These are phyloP conservation scores for Hypoxylon crocopeplum DNA, from an alignment of 495 filamentous ascomycete species.

Conservation along the genomic window DNA sequence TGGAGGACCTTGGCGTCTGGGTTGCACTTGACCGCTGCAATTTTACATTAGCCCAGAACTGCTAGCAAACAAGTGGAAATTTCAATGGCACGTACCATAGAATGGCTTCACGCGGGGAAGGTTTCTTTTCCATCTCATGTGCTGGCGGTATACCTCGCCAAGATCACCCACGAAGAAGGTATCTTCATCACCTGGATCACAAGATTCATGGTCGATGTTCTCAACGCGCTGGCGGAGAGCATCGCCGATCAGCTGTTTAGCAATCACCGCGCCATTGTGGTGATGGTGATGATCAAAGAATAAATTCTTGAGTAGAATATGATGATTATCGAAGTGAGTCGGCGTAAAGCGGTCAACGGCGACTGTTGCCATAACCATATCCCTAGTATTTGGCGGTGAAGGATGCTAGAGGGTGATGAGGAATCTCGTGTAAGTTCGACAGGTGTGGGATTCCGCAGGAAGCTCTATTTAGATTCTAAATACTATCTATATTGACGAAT, in stretches of 20 bases:
- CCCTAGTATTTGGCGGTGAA: conserved; percentile 41
- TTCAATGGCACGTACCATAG: conserved; percentile 70
- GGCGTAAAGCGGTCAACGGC: conserved; percentile 51
- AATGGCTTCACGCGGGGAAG: conserved; percentile 93
- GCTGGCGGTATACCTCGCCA: conserved; percentile 98
- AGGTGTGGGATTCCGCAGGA: conserved; percentile 19
- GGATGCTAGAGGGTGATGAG: conserved; percentile 10
- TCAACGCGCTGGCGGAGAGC: conserved; percentile 83
- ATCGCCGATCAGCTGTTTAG: conserved; percentile 72
- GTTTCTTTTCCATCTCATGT: conserved; percentile 96
- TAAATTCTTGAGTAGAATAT: conserved; percentile 53
- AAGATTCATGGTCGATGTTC: conserved; percentile 80
- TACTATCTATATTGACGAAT: conserved; percentile 23
- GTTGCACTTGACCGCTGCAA: conserved; percentile 95
- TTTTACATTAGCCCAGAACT: neutral
- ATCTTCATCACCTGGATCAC: conserved; percentile 91
- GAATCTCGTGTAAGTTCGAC: conserved; percentile 16
- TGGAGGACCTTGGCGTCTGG: conserved; percentile 88
- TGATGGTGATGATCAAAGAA: conserved; percentile 37
- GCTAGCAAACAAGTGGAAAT: neutral
- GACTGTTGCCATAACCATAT: conserved; percentile 64
- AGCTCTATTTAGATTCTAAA: conserved; percentile 15
- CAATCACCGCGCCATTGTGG: conserved; percentile 46
- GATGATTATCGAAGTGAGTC: conserved; percentile 52
- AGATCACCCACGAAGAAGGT: conserved; percentile 98